These are phyloP conservation scores for Plenodomus biglobosus DNA, from an alignment of 2,329 filamentous ascomycete species.

Conservation along the genomic window DNA sequence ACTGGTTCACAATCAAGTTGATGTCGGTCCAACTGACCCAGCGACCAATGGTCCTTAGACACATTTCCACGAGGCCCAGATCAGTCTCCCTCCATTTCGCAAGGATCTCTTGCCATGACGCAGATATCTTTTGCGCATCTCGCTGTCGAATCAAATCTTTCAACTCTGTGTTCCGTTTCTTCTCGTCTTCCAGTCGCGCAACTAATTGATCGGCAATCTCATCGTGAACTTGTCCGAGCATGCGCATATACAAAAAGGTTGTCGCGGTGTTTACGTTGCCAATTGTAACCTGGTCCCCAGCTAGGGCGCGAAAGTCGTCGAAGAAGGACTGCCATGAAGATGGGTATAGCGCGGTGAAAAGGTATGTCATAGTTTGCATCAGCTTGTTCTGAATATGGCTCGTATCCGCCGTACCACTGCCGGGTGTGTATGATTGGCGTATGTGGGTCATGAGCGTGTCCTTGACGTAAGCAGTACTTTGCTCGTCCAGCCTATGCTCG, in stretches of 20 bases:
- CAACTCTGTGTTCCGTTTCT: slow-evolving; percentile 81
- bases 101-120: slow-evolving; percentile 90
- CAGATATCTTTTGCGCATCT: slow-evolving; percentile 84
- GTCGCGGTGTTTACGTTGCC: slow-evolving; percentile 70
- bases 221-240: slow-evolving; percentile 88
- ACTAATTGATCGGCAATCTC: slow-evolving; percentile 95
- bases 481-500: slow-evolving; percentile 70
- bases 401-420: slow-evolving; percentile 65
- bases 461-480: slow-evolving; percentile 74
- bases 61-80: slow-evolving; percentile 79
- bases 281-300: slow-evolving; percentile 60
- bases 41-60: slow-evolving; percentile 86
- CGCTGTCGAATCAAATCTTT: slow-evolving; percentile 87
- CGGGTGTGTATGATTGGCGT: slow-evolving; percentile 69
- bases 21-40: slow-evolving; percentile 99
- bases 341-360: slow-evolving; percentile 85
- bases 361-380: slow-evolving; percentile 89
- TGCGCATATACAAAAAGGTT: slow-evolving; percentile 83
- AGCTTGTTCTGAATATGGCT: slow-evolving; percentile 91
- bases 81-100: slow-evolving; percentile 69
- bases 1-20: slow-evolving; percentile 77
- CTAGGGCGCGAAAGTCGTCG: slow-evolving; percentile 81
- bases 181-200: slow-evolving; percentile 73
- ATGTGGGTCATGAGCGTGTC: slow-evolving; percentile 81
- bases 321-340: slow-evolving; percentile 87